Evolutionary conservation across 331 rosid genomes (phyloP), one percentile per base, ranked within the genome.

Genomic region (Spiraea crenata): DNA sequence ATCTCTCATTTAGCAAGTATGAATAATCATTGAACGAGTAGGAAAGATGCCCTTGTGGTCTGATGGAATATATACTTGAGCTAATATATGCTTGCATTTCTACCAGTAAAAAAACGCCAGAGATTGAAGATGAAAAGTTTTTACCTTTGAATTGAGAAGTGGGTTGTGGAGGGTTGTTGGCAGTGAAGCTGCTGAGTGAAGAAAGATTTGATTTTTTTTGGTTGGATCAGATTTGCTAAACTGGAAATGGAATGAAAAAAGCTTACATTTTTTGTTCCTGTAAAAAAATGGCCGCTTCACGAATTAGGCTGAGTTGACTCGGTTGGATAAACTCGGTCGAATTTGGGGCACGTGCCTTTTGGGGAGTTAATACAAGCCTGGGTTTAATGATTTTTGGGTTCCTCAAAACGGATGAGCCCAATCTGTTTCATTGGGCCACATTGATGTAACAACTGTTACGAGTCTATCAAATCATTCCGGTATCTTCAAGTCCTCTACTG

Each of bases 1-100:
- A 83, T 83, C 89, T 80, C 69, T 85, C 89, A 69, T 75, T 79
- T 13, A 82, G 65, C 37, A 77, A 78, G 85, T 86, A 79, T 54
- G 91, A 84, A 76, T 78, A 80, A 58, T 83, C 92, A 76, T 82
- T 86, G 76, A 75, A 82, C 69, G 80, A 83, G 75, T 81, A 80
- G 14, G 92, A 78, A 79, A 74, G 69, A 25, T 89, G 46, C 41
- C 83, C 86, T 65, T 86, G 85, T 66, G 79, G 78, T 82, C 88
- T 68, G 31, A 85, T 52, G 8, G 87, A 79, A 74, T 86, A 89
- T 40, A 84, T 17, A 17, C 82, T 76, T 16, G 99, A 86, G 85
- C 84, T 86, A 75, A 85, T 66, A 80, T 76, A 89, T 42, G 83
- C 17, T 80, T 82, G 73, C 96, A 91, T 89, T 35, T 51, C 76